A percentile compares a stretch with the other conserved stretches of the same genome.
Evolutionary conservation across 805 yeast genomes (phyloP).

Genomic region (Ogataea salicorniae): DNA sequence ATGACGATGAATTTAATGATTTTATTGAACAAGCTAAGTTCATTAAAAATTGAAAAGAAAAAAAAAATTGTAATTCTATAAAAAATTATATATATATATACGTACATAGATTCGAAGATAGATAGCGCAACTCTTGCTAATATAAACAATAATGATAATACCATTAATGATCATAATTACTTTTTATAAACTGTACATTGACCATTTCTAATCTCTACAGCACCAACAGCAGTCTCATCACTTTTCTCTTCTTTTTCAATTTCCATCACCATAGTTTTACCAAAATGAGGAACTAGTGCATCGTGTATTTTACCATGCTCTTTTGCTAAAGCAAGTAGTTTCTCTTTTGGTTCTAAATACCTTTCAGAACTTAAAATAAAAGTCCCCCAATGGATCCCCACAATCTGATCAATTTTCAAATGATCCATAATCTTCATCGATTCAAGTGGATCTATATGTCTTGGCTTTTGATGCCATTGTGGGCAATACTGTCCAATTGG

Average conservation of each 20-base stretch:
- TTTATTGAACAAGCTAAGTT: conserved; percentile 31
- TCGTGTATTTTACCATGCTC: conserved; percentile 31
- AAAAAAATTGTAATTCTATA: neutral
- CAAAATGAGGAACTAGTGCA: conserved; percentile 68
- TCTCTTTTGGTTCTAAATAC: conserved; percentile 73
- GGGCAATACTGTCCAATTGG: conserved; percentile 97
- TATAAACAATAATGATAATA: no score
- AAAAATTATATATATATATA: neutral
- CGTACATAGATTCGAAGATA: neutral
- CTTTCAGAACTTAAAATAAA: conserved; percentile 86
- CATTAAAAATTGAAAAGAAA: conserved; percentile 1
- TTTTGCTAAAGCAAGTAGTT: conserved; percentile 47
- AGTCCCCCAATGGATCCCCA: conserved; percentile 97
- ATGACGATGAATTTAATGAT: conserved; percentile 51
- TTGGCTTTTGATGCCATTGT: conserved; percentile 86
- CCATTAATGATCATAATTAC: neutral
- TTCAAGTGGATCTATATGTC: conserved; percentile 83
- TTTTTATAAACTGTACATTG: conserved; percentile 14
- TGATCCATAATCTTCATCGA: conserved; percentile 63
- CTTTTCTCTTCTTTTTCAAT: conserved; percentile 21
- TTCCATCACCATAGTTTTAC: conserved; percentile 58
- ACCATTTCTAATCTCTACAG: conserved; percentile 11
- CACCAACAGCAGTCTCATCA: conserved; percentile 7
- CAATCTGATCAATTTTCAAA: conserved; percentile 53
- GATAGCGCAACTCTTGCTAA: no score